These are phyloP conservation scores for Clonostachys rosea DNA, from an alignment of 2,329 filamentous ascomycete species.

Conservation along the genomic window DNA sequence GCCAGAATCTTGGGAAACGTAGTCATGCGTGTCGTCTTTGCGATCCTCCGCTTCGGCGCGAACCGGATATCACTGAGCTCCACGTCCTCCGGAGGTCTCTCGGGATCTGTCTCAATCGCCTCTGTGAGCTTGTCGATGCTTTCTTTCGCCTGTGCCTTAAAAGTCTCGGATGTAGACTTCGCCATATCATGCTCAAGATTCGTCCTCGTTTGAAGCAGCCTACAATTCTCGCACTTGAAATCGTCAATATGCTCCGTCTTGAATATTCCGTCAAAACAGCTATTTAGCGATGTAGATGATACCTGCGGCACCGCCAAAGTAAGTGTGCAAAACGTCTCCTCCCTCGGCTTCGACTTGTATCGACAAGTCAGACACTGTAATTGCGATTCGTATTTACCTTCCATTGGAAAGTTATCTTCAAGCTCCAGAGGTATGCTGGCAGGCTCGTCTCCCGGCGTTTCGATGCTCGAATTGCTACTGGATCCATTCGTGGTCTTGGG, in stretches of 20 bases:
- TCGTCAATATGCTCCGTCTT: conserved; percentile 96
- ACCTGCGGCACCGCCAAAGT: conserved; percentile 88
- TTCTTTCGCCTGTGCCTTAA: conserved; percentile 43
- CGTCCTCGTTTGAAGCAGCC: conserved; percentile 73
- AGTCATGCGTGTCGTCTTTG: conserved; percentile 82
- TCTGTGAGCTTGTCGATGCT: conserved; percentile 62
- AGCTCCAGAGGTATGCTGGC: conserved; percentile 26
- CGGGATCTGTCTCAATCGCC: conserved; percentile 77
- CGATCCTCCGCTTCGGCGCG: conserved; percentile 79
- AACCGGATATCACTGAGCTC: conserved; percentile 65
- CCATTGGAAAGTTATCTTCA: conserved; percentile 81
- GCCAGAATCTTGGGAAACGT: conserved; percentile 85
- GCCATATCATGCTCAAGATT: conserved; percentile 56
- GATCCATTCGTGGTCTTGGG: conserved; percentile 2
- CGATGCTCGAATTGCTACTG: not conserved
- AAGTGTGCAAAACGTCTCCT: conserved; percentile 84
- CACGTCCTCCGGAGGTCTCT: conserved; percentile 68
- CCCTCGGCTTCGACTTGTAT: conserved; percentile 80
- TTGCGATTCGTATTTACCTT: conserved; percentile 89
- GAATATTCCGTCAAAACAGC: conserved; percentile 89
- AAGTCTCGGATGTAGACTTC: conserved; percentile 46
- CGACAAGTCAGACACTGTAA: conserved; percentile 88
- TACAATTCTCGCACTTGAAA: conserved; percentile 91
- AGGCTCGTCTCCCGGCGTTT: not conserved
- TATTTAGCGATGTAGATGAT: conserved; percentile 73